Evolutionary conservation across 768 basidiomycete genomes (phyloP).

Genomic region (Boletus reticuloceps): DNA sequence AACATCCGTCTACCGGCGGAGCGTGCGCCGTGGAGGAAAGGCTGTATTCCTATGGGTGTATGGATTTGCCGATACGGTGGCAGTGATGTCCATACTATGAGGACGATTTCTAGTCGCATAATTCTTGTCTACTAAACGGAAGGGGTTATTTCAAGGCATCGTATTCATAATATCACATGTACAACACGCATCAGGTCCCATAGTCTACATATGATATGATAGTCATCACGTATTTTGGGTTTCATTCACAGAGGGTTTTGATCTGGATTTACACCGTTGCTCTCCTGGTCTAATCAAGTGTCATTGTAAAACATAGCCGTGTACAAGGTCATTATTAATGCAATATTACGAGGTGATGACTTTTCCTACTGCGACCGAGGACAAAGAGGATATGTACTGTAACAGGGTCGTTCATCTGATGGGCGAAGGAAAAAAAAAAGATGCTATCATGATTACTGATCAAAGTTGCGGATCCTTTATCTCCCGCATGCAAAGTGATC

Average conservation of each 20-base stretch:
- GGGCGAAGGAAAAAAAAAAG: constrained; percentile 6
- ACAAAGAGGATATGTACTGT: constrained; percentile 2
- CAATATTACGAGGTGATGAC: constrained; percentile 2
- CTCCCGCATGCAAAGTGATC: constrained; percentile 11
- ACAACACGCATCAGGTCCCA: constrained; percentile 17
- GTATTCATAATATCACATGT: constrained; percentile 23
- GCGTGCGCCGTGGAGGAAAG: constrained; percentile 16
- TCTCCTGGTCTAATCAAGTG: not conserved
- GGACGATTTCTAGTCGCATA: not conserved
- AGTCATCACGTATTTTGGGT: constrained; percentile 18
- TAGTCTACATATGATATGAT: constrained; percentile 10
- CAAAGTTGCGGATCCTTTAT: constrained; percentile 2
- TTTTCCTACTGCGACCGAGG: not conserved
- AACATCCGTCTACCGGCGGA: constrained; percentile 10
- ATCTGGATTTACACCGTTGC: not conserved
- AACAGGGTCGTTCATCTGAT: constrained; percentile 15
- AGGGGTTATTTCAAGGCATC: constrained; percentile 22
- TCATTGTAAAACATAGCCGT: constrained; percentile 5
- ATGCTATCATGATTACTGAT: constrained; percentile 12
- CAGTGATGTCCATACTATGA: constrained; percentile 9
- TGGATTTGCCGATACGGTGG: constrained; percentile 23
- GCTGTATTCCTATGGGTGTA: constrained; percentile 18
- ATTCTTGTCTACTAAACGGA: not conserved
- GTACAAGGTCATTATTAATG: constrained; percentile 5
- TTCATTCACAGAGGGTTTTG: not conserved